Evolutionary conservation across 352 stramenopile genomes (phyloP).

Genomic region (Blastocystis hominis): DNA sequence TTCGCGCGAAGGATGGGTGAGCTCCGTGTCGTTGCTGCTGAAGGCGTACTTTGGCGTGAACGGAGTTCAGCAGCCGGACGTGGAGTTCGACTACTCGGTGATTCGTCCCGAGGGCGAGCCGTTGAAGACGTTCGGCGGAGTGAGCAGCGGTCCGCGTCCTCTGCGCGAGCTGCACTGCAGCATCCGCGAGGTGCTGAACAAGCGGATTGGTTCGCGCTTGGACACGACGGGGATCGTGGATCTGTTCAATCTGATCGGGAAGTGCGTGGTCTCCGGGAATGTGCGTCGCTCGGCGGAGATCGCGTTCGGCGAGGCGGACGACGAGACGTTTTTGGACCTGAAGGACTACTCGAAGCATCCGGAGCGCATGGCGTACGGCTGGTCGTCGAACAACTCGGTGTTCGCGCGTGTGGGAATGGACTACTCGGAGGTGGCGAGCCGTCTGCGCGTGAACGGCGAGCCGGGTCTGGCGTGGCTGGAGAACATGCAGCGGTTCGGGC

Average conservation of each 20-base stretch:
- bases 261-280: conserved; percentile 79
- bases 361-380: conserved; percentile 73
- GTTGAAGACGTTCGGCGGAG: conserved; percentile 76
- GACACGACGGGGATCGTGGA: conserved; percentile 75
- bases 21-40: conserved; percentile 71
- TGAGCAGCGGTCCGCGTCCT: conserved; percentile 72
- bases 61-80: conserved; percentile 47
- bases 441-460: conserved; percentile 75
- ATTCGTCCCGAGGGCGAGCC: conserved; percentile 73
- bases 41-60: conserved; percentile 67
- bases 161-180: conserved; percentile 69
- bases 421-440: conserved; percentile 73
- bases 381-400: conserved; percentile 84
- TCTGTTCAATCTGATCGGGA: conserved; percentile 78
- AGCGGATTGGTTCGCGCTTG: conserved; percentile 65
- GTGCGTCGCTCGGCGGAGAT: conserved; percentile 80
- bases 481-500: no score
- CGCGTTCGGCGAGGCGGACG: conserved; percentile 71
- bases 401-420: conserved; percentile 81
- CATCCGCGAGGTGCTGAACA: conserved; percentile 67
- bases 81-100: conserved; percentile 74
- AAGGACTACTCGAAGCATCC: conserved; percentile 79
- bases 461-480: no score
- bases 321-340: conserved; percentile 76
- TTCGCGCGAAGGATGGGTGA: conserved; percentile 72